Evolutionary conservation across 1,139 yeast genomes (phyloP).

Genomic region (Suhomyces bokatorum): DNA sequence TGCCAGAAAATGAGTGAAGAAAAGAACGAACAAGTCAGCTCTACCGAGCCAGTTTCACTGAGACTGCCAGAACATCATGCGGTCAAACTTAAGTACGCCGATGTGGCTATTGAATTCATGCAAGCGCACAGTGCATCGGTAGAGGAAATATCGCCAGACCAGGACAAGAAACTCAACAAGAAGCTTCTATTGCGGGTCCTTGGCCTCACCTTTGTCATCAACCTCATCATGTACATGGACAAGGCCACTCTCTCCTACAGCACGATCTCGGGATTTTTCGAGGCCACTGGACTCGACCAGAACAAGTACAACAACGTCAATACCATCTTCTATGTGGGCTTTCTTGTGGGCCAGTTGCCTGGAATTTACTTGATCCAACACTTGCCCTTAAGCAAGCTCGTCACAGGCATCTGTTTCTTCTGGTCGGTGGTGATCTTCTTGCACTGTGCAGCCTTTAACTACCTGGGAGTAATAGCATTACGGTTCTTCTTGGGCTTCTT

Average conservation of each 20-base stretch:
- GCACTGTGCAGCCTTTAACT: conserved; percentile 40
- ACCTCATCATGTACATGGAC: conserved; percentile 43
- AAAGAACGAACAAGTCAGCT: background rate
- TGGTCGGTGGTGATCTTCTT: conserved; percentile 44
- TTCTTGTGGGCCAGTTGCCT: conserved; percentile 36
- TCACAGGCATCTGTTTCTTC: conserved; percentile 28
- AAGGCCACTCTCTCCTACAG: conserved; percentile 47
- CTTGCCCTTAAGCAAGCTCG: conserved; percentile 32
- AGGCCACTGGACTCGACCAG: conserved; percentile 36
- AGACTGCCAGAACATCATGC: background rate
- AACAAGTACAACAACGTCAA: conserved; percentile 37
- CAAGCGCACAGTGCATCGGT: conserved; percentile 27
- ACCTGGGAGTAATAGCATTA: conserved; percentile 40
- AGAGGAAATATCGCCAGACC: conserved; percentile 28
- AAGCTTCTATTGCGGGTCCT: conserved; percentile 36
- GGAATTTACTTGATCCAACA: conserved; percentile 33
- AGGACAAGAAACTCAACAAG: conserved; percentile 31
- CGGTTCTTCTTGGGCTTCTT: conserved; percentile 48
- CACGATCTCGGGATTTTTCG: conserved; percentile 42
- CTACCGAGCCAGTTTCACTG: background rate
- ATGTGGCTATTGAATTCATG: conserved; percentile 39
- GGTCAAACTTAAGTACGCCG: conserved; percentile 28
- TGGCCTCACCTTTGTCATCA: conserved; percentile 33
- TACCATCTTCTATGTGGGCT: conserved; percentile 42
- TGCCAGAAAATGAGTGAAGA: background rate